Evolutionary conservation across 768 basidiomycete genomes (phyloP), one percentile per base, ranked within the genome.

Genomic region (Mycena maculata): DNA sequence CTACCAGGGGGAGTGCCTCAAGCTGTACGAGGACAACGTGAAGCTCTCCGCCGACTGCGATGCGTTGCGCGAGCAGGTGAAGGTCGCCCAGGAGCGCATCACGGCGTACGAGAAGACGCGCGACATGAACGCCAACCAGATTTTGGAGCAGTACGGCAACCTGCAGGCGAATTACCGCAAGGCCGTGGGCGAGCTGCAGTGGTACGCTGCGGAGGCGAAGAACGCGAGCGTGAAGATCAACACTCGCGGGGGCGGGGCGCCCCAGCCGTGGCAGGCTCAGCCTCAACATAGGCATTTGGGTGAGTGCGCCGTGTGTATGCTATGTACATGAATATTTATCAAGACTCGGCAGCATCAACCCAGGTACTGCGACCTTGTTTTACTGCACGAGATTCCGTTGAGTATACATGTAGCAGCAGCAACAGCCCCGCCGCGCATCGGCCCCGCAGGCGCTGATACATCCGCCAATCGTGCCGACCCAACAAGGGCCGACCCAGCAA

Each of bases 1-100:
- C 18, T 63, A 54, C 27, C 65, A 79, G 62, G 3, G 23, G 10
- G 73, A 78, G 10, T 80, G 80, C 44, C 42, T 71, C 57, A 79
- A 74, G 60, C 63, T 84, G 41, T 83, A 76, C 58, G 68, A 78
- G 33, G 83, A 85, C 66, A 85, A 85, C 62, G 70, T 65, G 44
- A 73, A 63, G n/a, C 76, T 79, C 5, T 10, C 62, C 18, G 4
- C 1, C 13, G 45, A 67, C 11, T 13, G 28, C 76, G 10, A 60
- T 1, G 11, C 20, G 2, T 38, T 69, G 47, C 45, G 63, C 25
- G 18, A 16, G 18, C 36, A 61, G 31, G 11, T 56, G 20, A 10
- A 7, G 12, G n/a, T 47, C 22, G 39, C 49, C 22, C 48, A 48
- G 15, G 13, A 3, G 12, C 39, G 22, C 33, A 6, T 12, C 41